These are phyloP conservation scores for Bolboschoenus planiculmis DNA, from an alignment of 176 grass and related monocot species.

Conservation along the genomic window DNA sequence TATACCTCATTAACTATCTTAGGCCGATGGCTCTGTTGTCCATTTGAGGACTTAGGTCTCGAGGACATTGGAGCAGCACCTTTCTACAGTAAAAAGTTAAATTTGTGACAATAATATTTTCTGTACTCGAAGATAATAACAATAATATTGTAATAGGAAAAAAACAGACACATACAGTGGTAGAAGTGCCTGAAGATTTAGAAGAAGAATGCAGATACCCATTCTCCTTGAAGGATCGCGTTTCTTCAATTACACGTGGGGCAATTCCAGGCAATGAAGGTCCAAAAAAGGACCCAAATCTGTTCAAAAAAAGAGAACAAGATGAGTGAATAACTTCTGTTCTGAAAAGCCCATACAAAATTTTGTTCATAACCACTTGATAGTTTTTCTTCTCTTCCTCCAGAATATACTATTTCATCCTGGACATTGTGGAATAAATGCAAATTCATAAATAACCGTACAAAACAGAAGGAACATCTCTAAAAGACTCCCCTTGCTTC, in stretches of 20 bases:
- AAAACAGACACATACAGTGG: neutral
- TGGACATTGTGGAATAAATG: neutral
- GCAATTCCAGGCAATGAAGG: slow-evolving; percentile 57
- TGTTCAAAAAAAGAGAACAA: neutral
- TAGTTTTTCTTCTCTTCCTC: neutral
- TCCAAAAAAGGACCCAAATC: slow-evolving; percentile 86
- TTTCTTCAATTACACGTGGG: slow-evolving; percentile 68
- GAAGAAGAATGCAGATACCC: slow-evolving; percentile 18
- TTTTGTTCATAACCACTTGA: neutral
- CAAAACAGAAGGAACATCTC: neutral
- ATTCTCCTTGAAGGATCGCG: slow-evolving; percentile 43
- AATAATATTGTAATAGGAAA: neutral
- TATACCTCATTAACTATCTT: slow-evolving; percentile 50
- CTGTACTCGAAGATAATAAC: neutral
- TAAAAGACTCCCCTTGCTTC: neutral
- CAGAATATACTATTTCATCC: neutral
- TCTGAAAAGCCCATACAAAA: neutral
- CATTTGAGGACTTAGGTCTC: neutral
- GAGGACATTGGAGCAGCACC: slow-evolving; percentile 21
- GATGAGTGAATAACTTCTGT: neutral
- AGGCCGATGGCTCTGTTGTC: slow-evolving; percentile 32
- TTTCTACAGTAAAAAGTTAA: slow-evolving; percentile 35
- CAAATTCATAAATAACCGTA: neutral
- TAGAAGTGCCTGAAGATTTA: slow-evolving; percentile 24
- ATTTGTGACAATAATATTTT: neutral